Conservation (phyloP, 352 stramenopile species). For the Phytophthora boehmeriae region DNA sequence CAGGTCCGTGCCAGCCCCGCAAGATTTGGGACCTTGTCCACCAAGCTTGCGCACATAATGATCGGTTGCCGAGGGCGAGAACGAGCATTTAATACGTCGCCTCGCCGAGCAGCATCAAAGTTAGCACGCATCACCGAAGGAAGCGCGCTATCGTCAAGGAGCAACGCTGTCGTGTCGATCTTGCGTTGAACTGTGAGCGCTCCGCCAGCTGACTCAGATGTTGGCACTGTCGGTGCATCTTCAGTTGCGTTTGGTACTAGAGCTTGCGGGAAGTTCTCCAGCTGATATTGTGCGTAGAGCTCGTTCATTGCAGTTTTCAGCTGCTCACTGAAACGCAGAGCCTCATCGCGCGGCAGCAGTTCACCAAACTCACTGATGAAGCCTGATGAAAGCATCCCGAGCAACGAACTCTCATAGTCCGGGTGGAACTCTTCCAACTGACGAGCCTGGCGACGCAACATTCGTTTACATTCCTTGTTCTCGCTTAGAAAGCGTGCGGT, state of each 20-base stretch:
- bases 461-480: conserved; percentile 86
- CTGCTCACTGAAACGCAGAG: conserved; percentile 56
- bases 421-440: conserved; percentile 69
- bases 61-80: conserved; percentile 61
- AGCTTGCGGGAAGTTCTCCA: conserved; percentile 51
- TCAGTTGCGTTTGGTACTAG: background rate
- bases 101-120: conserved; percentile 25
- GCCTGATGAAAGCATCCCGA: conserved; percentile 65
- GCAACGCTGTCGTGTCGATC: conserved; percentile 68
- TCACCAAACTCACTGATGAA: conserved; percentile 80
- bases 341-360: conserved; percentile 65
- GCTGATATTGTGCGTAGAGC: conserved; percentile 76
- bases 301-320: conserved; percentile 72
- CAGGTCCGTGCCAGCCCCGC: conserved; percentile 93
- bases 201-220: conserved; percentile 1
- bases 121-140: conserved; percentile 51
- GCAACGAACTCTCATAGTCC: conserved; percentile 74
- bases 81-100: conserved; percentile 48
- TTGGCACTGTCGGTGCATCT: background rate
- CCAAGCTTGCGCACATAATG: conserved; percentile 86
- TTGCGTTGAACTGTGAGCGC: conserved; percentile 72
- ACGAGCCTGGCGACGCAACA: conserved; percentile 73
- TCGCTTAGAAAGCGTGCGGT: conserved; percentile 71
- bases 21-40: conserved; percentile 96
- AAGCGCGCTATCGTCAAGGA: conserved; percentile 68